A percentile compares a stretch with the other conserved stretches of the same genome.
These are phyloP conservation scores for Phylloporus sp. DNA, from an alignment of 768 basidiomycete species.

Conservation along the genomic window DNA sequence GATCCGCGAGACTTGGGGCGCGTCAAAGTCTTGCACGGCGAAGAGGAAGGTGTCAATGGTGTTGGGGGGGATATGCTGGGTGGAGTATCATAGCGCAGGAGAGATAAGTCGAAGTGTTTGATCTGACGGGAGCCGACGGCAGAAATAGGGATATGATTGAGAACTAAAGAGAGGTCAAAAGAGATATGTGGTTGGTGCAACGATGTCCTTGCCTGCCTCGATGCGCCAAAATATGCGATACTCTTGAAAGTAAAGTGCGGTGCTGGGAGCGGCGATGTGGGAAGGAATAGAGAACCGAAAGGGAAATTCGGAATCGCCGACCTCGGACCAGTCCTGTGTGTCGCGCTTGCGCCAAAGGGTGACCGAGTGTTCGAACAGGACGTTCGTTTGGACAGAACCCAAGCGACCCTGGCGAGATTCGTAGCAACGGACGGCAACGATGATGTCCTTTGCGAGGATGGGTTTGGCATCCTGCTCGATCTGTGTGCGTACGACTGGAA, in stretches of 20 bases:
- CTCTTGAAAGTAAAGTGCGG: slow-evolving; percentile 63
- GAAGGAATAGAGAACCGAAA: slow-evolving; percentile 70
- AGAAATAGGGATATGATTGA: slow-evolving; percentile 60
- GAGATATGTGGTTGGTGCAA: slow-evolving; percentile 1
- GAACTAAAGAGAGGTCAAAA: slow-evolving; percentile 42
- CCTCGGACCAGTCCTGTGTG: slow-evolving; percentile 50
- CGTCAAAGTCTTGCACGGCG: slow-evolving; percentile 37
- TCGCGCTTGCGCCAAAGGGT: slow-evolving; percentile 67
- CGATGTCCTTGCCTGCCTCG: slow-evolving; percentile 63
- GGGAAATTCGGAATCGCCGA: slow-evolving; percentile 64
- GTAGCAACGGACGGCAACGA: slow-evolving; percentile 79
- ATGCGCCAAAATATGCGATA: slow-evolving; percentile 81
- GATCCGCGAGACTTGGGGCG: slow-evolving; percentile 57
- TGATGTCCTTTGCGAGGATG: slow-evolving; percentile 61
- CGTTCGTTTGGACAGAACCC: slow-evolving; percentile 53
- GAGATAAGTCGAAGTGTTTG: slow-evolving; percentile 66
- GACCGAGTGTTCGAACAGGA: slow-evolving; percentile 65
- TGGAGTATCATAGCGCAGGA: slow-evolving; percentile 69
- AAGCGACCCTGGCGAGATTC: slow-evolving; percentile 68
- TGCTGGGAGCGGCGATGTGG: slow-evolving; percentile 60
- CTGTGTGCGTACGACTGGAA: slow-evolving; percentile 62
- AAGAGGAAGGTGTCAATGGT: slow-evolving; percentile 33
- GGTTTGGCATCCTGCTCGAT: slow-evolving; percentile 68
- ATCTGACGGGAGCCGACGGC: slow-evolving; percentile 66
- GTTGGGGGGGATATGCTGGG: slow-evolving; percentile 35